Base-by-base conservation (phyloP, 345 rosid genomes). In the Gossypium anomalum region DNA sequence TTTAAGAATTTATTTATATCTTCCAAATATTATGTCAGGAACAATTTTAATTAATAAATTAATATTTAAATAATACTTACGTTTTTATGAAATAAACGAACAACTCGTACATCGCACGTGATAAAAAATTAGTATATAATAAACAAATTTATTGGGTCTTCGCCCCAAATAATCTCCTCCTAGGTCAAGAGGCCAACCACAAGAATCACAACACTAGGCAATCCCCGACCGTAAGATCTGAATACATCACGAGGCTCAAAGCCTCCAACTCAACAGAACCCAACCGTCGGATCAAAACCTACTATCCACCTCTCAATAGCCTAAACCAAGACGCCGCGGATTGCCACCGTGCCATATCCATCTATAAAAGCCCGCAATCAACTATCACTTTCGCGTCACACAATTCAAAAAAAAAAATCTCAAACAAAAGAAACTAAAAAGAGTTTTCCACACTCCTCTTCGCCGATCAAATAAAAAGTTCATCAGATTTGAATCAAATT, bases 281-380 rank as follows among this genome's bases (percentile, higher is more conserved):
- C 2, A 62, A 13, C 45, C 22, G 22, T 62, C 66, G 0, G 66
- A 34, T 62, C 63, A 15, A 15, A 7, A 17, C 11, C 14, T 17
- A 34, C 23, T 2, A 38, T 34, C 55, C 17, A 45, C 14, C 13
- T 67, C 8, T 47, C 3, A 45, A 13, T 67, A 23, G 57, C 19
- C 70, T 3, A 20, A 22, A 45, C 38, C 12, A 20, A 3, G 34
- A 45, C 4, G 45, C 59, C 43, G 11, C 57, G 78, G 81, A 79
- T 77, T 4, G 80, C 81, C 80, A 79, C 14, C 77, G 62, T 78
- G 84, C 71, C 77, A 29, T 6, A 13, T 16, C 25, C 23, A 8
- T 34, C 22, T 67, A 71, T 77, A 79, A 60, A 74, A 45, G 0
- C 45, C 27, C 27, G 57, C 23, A 61, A 25, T 29, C 3, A 15